Percentiles rank a stretch among this genome's conserved stretches.
Evolutionary conservation across 148 eudicot genomes (phyloP).

Genomic region (Cornus suecica): DNA sequence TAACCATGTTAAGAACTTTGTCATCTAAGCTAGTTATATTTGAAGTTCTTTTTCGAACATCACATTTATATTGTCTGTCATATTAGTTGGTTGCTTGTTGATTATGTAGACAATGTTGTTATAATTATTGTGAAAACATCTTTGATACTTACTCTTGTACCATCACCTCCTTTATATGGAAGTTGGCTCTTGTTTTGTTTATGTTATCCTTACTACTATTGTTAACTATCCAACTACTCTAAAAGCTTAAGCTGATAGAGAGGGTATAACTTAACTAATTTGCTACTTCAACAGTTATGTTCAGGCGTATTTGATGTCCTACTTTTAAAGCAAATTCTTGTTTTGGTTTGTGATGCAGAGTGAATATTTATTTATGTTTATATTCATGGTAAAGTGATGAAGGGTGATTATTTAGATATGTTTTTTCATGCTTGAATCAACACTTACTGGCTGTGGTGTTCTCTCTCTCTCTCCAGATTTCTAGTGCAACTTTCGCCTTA

Average conservation of each 20-base stretch:
- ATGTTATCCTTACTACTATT: not conserved
- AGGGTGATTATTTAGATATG: not conserved
- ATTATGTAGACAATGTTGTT: not conserved
- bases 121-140: not conserved
- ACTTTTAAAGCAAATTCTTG: not conserved
- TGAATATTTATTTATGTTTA: too few relatives aligned
- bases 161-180: too few relatives aligned
- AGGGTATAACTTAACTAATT: too few relatives aligned
- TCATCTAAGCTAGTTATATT: not conserved
- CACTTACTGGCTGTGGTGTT: conserved; percentile 2
- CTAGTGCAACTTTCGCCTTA: conserved; percentile 70
- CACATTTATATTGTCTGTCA: not conserved
- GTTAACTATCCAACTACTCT: too few relatives aligned
- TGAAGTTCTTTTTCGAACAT: not conserved
- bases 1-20: not conserved
- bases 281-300: too few relatives aligned
- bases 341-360: not conserved
- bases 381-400: too few relatives aligned
- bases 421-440: not conserved
- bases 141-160: too few relatives aligned
- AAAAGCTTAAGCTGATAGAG: too few relatives aligned
- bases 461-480: conserved; percentile 46
- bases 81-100: not conserved
- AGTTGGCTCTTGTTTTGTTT: too few relatives aligned
- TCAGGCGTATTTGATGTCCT: not conserved